Evolutionary conservation across 2,329 filamentous ascomycete species (phyloP), one percentile per base, ranked within the genome.

Genomic region (Aspergillus luchuensis): DNA sequence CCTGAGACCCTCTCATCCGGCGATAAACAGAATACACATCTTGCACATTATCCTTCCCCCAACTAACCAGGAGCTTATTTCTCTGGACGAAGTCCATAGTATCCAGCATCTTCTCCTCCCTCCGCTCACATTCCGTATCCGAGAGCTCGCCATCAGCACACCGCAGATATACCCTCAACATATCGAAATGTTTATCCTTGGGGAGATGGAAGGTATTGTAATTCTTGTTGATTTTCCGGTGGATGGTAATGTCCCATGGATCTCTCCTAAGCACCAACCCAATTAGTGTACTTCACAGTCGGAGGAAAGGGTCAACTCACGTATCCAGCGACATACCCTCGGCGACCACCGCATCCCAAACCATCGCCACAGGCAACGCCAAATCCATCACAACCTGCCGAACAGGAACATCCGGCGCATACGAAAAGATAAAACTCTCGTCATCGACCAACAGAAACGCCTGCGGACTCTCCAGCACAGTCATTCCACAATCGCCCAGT

Each of bases 361-460:
- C 59, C 21, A 68, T 41, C 13, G 62, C 52, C 2, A 39, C 63
- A 6, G 72, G 73, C 15, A 66, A 66, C 15, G 72, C 69, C 50
- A 73, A 56, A 62, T 77, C 74, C 19, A 73, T 68, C 43, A 78
- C 64, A 25, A 76, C 70, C 60, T 77, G 71, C 33, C 71, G 72
- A 13, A 76, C 63, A 3, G 72, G 69, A 2, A 71, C 65, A 41
- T 67, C 61, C 5, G 70, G 53, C 17, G 63, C 66, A 47, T 66
- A 57, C 2, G 71, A 70, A 57, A 76, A 64, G n/a, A 77, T 69
- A 10, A 75, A 41, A 8, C 71, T 67, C 13, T 71, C 57, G 8
- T 70, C 63, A 56, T 76, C 70, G 6, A 76, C 47, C 49, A 73
- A 66, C 1, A 74, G 60, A 54, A 76, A 75, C 2, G 71, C 72